A percentile compares a stretch with the other conserved stretches of the same genome.
Evolutionary conservation across 176 grass and related monocot genomes (phyloP).

Genomic region (Neostapfia colusana): DNA sequence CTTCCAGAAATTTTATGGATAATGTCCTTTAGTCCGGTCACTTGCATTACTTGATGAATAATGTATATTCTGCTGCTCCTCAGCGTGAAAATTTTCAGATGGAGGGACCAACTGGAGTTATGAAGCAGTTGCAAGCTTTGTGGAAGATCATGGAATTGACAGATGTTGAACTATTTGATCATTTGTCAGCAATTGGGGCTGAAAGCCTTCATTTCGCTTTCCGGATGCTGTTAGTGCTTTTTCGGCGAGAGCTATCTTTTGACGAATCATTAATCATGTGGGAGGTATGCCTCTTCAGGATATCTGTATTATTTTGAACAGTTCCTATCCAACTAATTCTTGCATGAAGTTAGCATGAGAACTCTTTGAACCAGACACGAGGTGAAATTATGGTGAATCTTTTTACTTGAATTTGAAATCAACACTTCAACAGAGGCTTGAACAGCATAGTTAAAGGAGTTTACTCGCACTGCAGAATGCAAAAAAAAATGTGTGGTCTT

Average conservation of each 20-base stretch:
- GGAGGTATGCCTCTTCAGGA: slow-evolving; percentile 70
- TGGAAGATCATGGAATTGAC: slow-evolving; percentile 92
- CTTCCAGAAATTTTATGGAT: slow-evolving; percentile 16
- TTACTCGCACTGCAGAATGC: slow-evolving; percentile 18
- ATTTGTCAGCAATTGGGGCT: slow-evolving; percentile 85
- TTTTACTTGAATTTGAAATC: slow-evolving; percentile 30
- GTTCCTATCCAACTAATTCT: slow-evolving; percentile 10
- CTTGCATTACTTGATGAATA: slow-evolving; percentile 28
- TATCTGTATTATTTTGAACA: slow-evolving; percentile 27
- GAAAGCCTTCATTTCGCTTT: slow-evolving; percentile 99
- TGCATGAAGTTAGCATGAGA: not conserved
- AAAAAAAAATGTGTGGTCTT: not conserved
- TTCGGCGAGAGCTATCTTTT: slow-evolving; percentile 92
- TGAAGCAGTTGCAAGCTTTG: slow-evolving; percentile 89
- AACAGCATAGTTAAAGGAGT: slow-evolving; percentile 1
- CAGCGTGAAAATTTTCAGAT: slow-evolving; percentile 99
- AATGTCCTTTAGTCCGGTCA: slow-evolving; percentile 22
- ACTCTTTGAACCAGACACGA: slow-evolving; percentile 4
- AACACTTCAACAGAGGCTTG: not conserved
- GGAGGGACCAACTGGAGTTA: slow-evolving; percentile 94
- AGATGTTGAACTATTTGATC: slow-evolving; percentile 84
- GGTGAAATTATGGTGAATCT: not conserved
- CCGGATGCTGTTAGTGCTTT: slow-evolving; percentile 97
- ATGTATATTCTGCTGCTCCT: slow-evolving; percentile 29
- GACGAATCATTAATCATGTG: slow-evolving; percentile 90